These are phyloP conservation scores for Sugiyamaella smithiae DNA, from an alignment of 805 yeast species.

Conservation along the genomic window DNA sequence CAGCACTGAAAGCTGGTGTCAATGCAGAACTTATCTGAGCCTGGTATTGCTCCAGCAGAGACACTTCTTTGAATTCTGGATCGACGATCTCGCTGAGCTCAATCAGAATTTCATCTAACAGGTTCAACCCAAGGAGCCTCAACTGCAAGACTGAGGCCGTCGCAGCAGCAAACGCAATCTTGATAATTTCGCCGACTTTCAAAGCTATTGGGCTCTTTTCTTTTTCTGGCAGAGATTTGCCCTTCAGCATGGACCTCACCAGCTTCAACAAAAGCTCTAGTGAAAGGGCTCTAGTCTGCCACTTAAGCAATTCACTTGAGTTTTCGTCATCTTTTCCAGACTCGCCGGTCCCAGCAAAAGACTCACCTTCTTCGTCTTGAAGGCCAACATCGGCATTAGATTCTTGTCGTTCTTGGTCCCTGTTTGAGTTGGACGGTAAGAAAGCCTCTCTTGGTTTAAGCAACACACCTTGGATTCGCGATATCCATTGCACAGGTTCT, in stretches of 20 bases:
- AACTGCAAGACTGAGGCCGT: conserved; percentile 63
- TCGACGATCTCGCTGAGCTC: conserved; percentile 62
- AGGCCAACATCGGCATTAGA: conserved; percentile 15
- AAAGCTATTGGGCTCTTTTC: conserved; percentile 27
- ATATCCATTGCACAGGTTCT: conserved; percentile 53
- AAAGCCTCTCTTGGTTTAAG: conserved; percentile 42
- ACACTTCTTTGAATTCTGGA: conserved; percentile 66
- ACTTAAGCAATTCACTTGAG: conserved; percentile 37
- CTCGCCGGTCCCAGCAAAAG: conserved; percentile 28
- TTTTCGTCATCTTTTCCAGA: conserved; percentile 19
- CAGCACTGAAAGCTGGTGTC: conserved; percentile 76
- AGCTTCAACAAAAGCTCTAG: conserved; percentile 32
- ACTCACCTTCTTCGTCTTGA: conserved; percentile 48
- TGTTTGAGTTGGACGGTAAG: conserved; percentile 26
- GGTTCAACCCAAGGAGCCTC: conserved; percentile 60
- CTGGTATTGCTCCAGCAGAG: conserved; percentile 85
- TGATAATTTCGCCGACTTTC: conserved; percentile 56
- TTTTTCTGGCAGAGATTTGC: conserved; percentile 23
- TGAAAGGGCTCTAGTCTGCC: conserved; percentile 44
- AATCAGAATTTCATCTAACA: conserved; percentile 62
- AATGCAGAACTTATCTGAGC: conserved; percentile 91
- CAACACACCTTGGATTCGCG: conserved; percentile 46
- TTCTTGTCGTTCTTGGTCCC: conserved; percentile 33
- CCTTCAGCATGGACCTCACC: conserved; percentile 23
- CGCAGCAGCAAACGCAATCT: conserved; percentile 76